Evolutionary conservation across 495 filamentous ascomycete genomes (phyloP), one percentile per base, ranked within the genome.

Genomic region (Xylaria castorea): DNA sequence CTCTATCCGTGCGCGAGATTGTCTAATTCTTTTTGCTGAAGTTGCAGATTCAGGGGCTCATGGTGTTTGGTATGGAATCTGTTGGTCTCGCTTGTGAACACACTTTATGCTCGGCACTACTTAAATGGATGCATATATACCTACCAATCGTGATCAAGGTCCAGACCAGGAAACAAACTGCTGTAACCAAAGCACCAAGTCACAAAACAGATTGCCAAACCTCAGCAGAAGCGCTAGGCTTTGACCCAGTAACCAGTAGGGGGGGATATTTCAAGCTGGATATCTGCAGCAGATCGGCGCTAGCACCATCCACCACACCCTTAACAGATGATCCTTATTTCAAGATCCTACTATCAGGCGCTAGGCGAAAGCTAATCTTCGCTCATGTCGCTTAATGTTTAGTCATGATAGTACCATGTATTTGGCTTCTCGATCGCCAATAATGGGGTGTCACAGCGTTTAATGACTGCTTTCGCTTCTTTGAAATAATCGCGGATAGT

Each of bases 281-380:
- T 30, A 51, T 66, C 64, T 53, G 64, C 64, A 60, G 36, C 16
- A 60, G 53, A 69, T 69, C 66, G 66, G 38, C 66, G 51, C 66
- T 69, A 69, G 51, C 51, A 69, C 46, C 51, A 69, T 25, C 66
- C 44, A 60, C 53, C 27, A 38, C 14, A 18, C 22, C 40, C 40
- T 5, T 9, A 34, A 32, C 30, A 4, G 64, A 32, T 18, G 66
- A 69, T 69, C 66, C 50, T 69, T 60, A 69, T 69, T 58, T 69
- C 51, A 50, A 53, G 20, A 32, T 22, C 11, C 3, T 7, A 5
- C 48, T 68, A 36, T 25, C 32, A n/a, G 5, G 20, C 50, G 36
- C 51, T n/a, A 32, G 14, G 46, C 27, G 3, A 25, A n/a, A 63
- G 11, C 55, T 36, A 40, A n/a, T 25, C 6, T 51, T 25, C 8